Evolutionary conservation across 768 basidiomycete species (phyloP).

Genomic region (Filobasidium wieringae): DNA sequence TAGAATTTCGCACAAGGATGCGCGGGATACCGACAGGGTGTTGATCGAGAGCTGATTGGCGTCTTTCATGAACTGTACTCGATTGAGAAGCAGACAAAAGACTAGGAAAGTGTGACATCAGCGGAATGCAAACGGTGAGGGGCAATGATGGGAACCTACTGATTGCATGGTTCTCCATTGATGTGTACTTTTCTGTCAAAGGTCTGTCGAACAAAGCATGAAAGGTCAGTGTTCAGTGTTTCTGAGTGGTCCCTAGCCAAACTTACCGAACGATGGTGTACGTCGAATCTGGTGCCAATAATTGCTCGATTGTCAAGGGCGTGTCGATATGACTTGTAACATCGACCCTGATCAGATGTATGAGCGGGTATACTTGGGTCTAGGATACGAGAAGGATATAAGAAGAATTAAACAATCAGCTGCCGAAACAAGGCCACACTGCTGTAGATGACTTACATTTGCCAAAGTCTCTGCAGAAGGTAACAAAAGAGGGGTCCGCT

Average conservation of each 20-base stretch:
- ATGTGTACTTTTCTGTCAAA: constrained; percentile 71
- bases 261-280: constrained; percentile 61
- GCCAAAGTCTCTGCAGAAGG: constrained; percentile 8
- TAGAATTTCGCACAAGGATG: constrained; percentile 76
- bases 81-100: constrained; percentile 78
- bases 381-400: background rate
- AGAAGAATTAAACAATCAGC: background rate
- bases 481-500: constrained; percentile 6
- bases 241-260: background rate
- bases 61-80: constrained; percentile 72
- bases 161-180: constrained; percentile 67
- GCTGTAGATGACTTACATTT: background rate
- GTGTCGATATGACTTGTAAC: constrained; percentile 48
- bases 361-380: constrained; percentile 64
- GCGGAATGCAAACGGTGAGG: background rate
- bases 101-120: constrained; percentile 36
- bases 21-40: constrained; percentile 60
- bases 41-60: constrained; percentile 54
- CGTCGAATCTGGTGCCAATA: constrained; percentile 73
- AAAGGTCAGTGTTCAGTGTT: background rate
- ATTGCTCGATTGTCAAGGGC: constrained; percentile 67
- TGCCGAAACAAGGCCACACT: background rate
- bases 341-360: constrained; percentile 57
- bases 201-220: constrained; percentile 45
- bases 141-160: constrained; percentile 12